These are phyloP conservation scores for Ceratobasidium sp. DNA, from an alignment of 1,284 basidiomycete species.

Conservation along the genomic window DNA sequence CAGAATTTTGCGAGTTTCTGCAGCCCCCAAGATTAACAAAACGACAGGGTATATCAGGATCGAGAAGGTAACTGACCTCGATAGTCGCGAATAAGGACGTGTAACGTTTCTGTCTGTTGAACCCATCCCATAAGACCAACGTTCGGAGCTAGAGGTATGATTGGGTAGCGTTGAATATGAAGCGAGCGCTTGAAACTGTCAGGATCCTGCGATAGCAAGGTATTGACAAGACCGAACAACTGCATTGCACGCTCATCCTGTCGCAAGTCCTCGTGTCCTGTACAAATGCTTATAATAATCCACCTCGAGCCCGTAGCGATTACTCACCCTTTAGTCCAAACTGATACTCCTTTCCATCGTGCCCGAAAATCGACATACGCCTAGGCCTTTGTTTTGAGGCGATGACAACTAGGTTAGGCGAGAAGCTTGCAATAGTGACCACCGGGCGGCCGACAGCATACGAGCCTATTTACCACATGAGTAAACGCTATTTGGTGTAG, in stretches of 20 bases:
- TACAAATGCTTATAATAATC: background rate
- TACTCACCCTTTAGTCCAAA: constrained; percentile 88
- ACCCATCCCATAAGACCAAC: constrained; percentile 97
- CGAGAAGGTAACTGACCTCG: constrained; percentile 58
- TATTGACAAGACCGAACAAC: constrained; percentile 97
- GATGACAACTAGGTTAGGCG: constrained; percentile 90
- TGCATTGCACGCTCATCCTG: constrained; percentile 99
- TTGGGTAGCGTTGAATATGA: constrained; percentile 92
- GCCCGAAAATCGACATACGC: constrained; percentile 87
- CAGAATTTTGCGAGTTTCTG: constrained; percentile 88
- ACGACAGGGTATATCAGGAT: background rate
- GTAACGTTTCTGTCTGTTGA: constrained; percentile 94
- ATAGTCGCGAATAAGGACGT: constrained; percentile 96
- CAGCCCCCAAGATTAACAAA: background rate
- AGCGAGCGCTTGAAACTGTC: constrained; percentile 96
- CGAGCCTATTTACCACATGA: constrained; percentile 68
- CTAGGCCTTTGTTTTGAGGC: constrained; percentile 98
- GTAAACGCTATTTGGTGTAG: background rate
- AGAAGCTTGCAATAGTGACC: constrained; percentile 85
- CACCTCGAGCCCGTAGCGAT: too few species aligned
- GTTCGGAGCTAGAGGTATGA: constrained; percentile 96
- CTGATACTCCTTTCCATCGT: constrained; percentile 93
- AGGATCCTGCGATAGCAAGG: constrained; percentile 90
- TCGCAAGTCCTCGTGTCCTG: constrained; percentile 97
- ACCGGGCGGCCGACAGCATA: constrained; percentile 91